Percentiles rank a stretch among this genome's conserved stretches.
Conservation (phyloP, 192 early-diverging fungal genomes). For the Paraglomus occultum region DNA sequence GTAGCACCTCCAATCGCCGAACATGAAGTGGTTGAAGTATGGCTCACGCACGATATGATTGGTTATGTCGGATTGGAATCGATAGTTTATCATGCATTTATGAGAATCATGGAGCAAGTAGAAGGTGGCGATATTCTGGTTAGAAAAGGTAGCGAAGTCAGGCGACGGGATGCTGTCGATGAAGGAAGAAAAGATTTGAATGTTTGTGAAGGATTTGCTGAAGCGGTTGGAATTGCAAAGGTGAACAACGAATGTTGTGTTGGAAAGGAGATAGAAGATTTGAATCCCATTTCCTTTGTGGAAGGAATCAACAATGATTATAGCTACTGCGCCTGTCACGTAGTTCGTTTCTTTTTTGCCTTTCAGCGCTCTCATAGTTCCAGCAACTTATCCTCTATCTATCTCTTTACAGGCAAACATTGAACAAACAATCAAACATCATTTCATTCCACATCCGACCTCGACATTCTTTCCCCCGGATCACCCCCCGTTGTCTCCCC, state of each 20-base stretch:
- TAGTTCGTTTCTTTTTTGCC: background rate
- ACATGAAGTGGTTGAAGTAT: conserved; percentile 59
- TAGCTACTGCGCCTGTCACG: background rate
- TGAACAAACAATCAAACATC: conserved; percentile 52
- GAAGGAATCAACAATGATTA: background rate
- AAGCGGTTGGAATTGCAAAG: conserved; percentile 55
- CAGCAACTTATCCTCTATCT: background rate
- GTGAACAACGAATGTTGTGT: conserved; percentile 26
- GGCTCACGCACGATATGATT: conserved; percentile 56
- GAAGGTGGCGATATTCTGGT: conserved; percentile 58
- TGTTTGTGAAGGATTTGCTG: conserved; percentile 54
- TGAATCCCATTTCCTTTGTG: background rate
- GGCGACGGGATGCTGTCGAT: conserved; percentile 30
- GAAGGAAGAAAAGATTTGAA: conserved; percentile 47
- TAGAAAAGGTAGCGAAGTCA: conserved; percentile 40
- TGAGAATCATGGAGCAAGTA: conserved; percentile 58
- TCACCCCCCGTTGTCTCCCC: conserved; percentile 6
- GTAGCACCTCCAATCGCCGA: conserved; percentile 60
- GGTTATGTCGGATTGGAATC: conserved; percentile 55
- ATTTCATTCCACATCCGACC: conserved; percentile 39
- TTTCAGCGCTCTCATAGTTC: background rate
- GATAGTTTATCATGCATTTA: conserved; percentile 52
- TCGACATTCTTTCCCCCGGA: background rate
- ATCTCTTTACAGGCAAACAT: conserved; percentile 47
- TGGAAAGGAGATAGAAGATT: conserved; percentile 1